Evolutionary conservation across 148 eudicot genomes (phyloP), one percentile per base, ranked within the genome.

Genomic region (Pharnaceum exiguum): DNA sequence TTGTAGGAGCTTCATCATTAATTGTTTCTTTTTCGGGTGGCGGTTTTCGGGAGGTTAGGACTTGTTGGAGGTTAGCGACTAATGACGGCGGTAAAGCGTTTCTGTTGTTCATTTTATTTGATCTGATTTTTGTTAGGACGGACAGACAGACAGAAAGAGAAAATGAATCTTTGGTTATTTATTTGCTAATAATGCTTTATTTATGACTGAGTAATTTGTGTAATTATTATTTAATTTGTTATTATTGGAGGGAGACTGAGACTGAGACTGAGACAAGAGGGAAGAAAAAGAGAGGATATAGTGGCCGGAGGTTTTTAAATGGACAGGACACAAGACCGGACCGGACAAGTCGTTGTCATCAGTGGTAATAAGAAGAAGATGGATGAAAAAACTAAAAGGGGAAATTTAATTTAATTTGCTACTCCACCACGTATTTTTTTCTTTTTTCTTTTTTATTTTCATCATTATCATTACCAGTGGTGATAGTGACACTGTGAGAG

Each of bases 41-140:
- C n/a, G n/a, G n/a, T 60, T 64, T 57, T 35, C 77, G 70, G 38
- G 78, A 67, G 0, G 50, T 37, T 5, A 85, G 67, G 15, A 71
- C 88, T 44, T 75, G 71, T 53, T 82, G 81, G 33, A 85, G 88
- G 69, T 85, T 85, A 8, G 93, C 79, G 7, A 85, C 83, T 47
- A 82, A 68, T 0, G 77, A 74, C 0, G 87, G 85, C 7, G 91
- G 85, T 42, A 85, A 59, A 16, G 75, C 66, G 13, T 76, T 76
- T 47, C 69, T 63, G 60, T 63, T 53, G n/a, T n/a, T n/a, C n/a
- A n/a, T n/a, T n/a, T n/a, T n/a, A n/a, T n/a, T n/a, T n/a, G n/a
- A n/a, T n/a, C n/a, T n/a, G 67, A 67, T 67, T 10, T 59, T 37
- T 23, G 50, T n/a, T 23, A 0, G 55, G 69, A 55, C 29, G 65